Conservation (phyloP, 1,284 basidiomycete species). For the Apiotrichum mycotoxinovorans region DNA sequence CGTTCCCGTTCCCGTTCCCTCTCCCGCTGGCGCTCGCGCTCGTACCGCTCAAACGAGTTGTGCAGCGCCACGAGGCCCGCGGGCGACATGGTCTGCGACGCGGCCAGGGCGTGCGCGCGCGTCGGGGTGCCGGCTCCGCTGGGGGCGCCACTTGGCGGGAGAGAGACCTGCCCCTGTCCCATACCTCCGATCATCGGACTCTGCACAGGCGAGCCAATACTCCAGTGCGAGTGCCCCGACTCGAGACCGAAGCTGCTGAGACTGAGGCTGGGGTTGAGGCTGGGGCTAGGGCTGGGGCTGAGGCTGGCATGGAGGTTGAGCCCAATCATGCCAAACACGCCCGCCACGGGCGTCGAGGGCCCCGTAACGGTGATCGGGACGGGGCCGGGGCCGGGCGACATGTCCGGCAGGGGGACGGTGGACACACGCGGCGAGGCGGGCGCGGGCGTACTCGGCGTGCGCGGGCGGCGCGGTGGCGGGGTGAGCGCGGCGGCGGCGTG, state of each 20-base stretch:
- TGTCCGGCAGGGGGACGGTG: not conserved
- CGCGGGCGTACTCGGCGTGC: not conserved
- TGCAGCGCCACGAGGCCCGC: not conserved
- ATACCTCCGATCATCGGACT: no score
- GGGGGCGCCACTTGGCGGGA: not conserved
- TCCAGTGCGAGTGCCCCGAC: no score
- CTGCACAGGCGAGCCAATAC: no score
- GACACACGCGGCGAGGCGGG: not conserved
- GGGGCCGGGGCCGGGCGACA: not conserved
- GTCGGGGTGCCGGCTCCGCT: conserved; percentile 1
- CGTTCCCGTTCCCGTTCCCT: no score
- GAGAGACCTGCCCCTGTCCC: no score
- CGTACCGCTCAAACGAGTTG: not conserved
- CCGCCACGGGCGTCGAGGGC: not conserved
- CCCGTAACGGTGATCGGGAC: conserved; percentile 2
- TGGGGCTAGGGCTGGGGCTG: no score
- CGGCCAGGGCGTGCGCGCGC: not conserved
- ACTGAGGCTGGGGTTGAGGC: no score
- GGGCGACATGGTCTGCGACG: not conserved
- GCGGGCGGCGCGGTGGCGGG: not conserved
- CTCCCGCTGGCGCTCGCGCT: not conserved
- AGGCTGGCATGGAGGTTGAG: no score
- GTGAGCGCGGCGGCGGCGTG: not conserved
- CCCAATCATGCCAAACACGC: conserved; percentile 1
- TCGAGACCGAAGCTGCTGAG: no score